phyloP scores from a whole-genome alignment of 108 stramenopile genomes.

The Schizochytrium sp. region DNA sequence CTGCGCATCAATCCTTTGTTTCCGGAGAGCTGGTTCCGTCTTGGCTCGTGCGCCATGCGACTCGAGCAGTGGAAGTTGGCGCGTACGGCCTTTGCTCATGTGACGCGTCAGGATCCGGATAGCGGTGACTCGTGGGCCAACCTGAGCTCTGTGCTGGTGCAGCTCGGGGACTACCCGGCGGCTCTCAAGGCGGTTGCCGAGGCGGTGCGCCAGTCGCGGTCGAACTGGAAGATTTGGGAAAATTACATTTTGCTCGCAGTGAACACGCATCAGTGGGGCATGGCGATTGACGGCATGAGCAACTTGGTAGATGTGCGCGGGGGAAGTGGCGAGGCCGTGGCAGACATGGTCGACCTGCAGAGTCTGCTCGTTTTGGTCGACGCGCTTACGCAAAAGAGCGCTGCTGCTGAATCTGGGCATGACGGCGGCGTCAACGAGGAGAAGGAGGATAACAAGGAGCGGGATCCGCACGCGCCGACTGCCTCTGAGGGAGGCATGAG shows the following conservation, averaged over 20 bases:
- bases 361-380: neutral
- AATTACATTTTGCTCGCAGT: neutral
- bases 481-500: neutral
- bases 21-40: constrained; percentile 74
- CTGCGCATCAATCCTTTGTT: constrained; percentile 69
- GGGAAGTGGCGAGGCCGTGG: neutral
- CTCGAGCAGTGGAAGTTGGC: constrained; percentile 72
- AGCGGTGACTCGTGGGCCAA: constrained; percentile 88
- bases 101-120: constrained; percentile 85
- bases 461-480: neutral
- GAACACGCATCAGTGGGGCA: neutral
- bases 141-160: constrained; percentile 76
- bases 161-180: neutral
- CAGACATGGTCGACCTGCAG: neutral
- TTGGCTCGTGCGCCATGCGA: constrained; percentile 79
- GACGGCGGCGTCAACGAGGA: too few relatives aligned
- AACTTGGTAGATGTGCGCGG: neutral
- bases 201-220: constrained; percentile 14
- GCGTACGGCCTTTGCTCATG: constrained; percentile 73
- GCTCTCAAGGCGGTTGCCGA: constrained; percentile 22
- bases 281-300: constrained; percentile 13
- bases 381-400: neutral
- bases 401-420: neutral
- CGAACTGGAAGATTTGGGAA: constrained; percentile 22
- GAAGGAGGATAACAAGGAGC: neutral